These are phyloP conservation scores for Haberlea rhodopensis DNA, from an alignment of 257 asterid species.

Conservation along the genomic window DNA sequence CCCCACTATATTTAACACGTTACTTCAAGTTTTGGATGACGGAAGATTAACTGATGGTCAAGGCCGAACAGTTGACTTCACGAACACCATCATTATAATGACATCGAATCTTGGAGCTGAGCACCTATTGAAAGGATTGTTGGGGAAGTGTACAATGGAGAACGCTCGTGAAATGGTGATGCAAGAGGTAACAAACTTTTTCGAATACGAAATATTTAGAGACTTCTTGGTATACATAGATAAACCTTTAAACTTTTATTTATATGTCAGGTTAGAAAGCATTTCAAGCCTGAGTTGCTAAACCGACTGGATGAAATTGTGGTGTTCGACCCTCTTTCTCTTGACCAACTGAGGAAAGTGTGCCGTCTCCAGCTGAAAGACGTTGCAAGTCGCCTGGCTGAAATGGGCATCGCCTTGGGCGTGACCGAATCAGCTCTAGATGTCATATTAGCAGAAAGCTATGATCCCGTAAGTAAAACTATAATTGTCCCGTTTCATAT, in stretches of 20 bases:
- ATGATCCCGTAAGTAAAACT: constrained; percentile 67
- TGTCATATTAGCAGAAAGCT: constrained; percentile 66
- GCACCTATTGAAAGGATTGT: constrained; percentile 57
- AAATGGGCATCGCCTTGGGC: constrained; percentile 82
- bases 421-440: constrained; percentile 73
- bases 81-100: constrained; percentile 77
- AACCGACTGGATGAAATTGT: constrained; percentile 84
- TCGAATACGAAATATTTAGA: no score
- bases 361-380: constrained; percentile 82
- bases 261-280: constrained; percentile 61
- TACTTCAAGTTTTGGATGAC: constrained; percentile 85
- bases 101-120: constrained; percentile 92
- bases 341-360: constrained; percentile 74
- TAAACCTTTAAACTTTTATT: neutral
- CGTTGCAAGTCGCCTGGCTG: constrained; percentile 78
- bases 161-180: constrained; percentile 84
- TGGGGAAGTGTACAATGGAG: constrained; percentile 66
- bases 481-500: no score
- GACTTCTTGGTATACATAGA: neutral
- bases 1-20: constrained; percentile 61
- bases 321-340: constrained; percentile 85
- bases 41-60: constrained; percentile 93
- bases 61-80: constrained; percentile 84
- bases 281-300: constrained; percentile 86
- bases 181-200: constrained; percentile 49